Evolutionary conservation across 1,139 yeast genomes (phyloP).

Genomic region (Sugiyamaella castrensis): DNA sequence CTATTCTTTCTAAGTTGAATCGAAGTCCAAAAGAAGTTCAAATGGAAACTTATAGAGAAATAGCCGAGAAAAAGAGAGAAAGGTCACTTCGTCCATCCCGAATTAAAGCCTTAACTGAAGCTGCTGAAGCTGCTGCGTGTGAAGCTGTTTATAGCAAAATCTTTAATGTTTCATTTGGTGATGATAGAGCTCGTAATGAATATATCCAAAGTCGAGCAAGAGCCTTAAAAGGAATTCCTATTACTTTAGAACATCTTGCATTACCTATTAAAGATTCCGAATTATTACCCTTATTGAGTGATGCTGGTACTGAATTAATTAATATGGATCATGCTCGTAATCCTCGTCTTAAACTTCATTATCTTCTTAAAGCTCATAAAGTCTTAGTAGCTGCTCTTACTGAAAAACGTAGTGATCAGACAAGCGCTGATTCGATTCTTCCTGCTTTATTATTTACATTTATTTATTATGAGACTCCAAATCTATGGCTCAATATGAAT

Average conservation of each 20-base stretch:
- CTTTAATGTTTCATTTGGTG: constrained; percentile 30
- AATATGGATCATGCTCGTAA: constrained; percentile 33
- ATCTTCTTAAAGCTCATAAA: constrained; percentile 42
- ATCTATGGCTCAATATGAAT: constrained; percentile 49
- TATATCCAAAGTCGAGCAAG: constrained; percentile 30
- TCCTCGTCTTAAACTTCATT: constrained; percentile 43
- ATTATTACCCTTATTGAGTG: constrained; percentile 6
- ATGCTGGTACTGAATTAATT: constrained; percentile 24
- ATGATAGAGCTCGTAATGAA: constrained; percentile 31
- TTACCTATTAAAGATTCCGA: constrained; percentile 26
- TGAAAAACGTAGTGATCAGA: constrained; percentile 21
- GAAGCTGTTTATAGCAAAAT: constrained; percentile 43
- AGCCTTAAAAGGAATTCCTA: constrained; percentile 29
- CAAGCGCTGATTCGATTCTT: constrained; percentile 51
- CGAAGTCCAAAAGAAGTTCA: constrained; percentile 29
- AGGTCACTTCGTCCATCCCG: constrained; percentile 26
- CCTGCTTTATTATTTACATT: constrained; percentile 55
- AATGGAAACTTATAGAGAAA: constrained; percentile 37
- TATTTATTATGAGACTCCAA: constrained; percentile 43
- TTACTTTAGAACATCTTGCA: constrained; percentile 32
- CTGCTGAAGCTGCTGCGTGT: constrained; percentile 44
- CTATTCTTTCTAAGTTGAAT: background rate
- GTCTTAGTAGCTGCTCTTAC: constrained; percentile 39
- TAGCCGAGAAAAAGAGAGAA: constrained; percentile 32
- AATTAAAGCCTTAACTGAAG: constrained; percentile 36